Conservation (phyloP, 257 asterid species). For the Solanum chiquidenum region DNA sequence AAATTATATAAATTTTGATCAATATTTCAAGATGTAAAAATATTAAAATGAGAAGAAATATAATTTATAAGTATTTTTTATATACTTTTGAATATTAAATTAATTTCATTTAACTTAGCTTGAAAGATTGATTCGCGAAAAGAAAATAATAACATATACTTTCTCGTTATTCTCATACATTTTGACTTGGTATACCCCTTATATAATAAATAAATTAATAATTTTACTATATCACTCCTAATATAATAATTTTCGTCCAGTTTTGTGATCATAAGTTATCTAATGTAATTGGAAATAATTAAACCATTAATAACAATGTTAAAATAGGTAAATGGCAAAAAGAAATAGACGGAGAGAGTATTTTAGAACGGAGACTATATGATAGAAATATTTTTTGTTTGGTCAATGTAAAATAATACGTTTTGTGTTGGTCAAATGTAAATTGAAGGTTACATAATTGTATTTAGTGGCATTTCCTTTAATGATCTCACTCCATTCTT, state of each 20-base stretch:
- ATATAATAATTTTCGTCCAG: not conserved
- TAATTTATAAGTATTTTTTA: not conserved
- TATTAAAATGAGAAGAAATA: not conserved
- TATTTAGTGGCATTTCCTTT: not conserved
- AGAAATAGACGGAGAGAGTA: not conserved
- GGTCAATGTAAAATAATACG: not conserved
- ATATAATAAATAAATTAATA: not conserved
- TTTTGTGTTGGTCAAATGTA: not conserved
- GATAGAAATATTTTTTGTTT: not conserved
- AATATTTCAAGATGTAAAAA: not conserved
- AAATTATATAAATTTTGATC: not conserved
- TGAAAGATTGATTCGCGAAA: not conserved
- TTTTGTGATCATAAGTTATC: not conserved
- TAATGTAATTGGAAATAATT: not conserved
- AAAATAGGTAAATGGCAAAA: not conserved
- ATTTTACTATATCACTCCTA: not conserved
- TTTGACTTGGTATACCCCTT: no score
- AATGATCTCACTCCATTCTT: not conserved
- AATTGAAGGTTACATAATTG: not conserved
- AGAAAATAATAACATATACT: not conserved
- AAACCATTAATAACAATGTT: not conserved
- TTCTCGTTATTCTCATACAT: no score
- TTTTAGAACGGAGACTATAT: not conserved
- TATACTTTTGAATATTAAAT: not conserved
- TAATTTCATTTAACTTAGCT: not conserved